Percentiles rank a stretch among this genome's conserved stretches.
phyloP scores from a whole-genome alignment of 148 eudicot species.

The Chenopodium berlandieri region DNA sequence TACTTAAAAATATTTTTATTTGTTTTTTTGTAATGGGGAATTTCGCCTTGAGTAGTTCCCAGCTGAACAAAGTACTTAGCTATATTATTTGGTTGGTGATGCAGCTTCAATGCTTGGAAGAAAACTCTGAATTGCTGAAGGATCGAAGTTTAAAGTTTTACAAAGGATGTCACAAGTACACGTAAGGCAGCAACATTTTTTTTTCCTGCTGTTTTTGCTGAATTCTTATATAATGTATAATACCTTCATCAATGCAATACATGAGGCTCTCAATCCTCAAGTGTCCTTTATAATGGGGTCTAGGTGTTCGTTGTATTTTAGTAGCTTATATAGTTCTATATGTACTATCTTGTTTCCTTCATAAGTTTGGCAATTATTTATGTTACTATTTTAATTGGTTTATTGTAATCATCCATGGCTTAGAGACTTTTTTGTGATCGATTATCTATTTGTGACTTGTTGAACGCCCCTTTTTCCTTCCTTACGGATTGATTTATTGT shows the following conservation, averaged over 20 bases:
- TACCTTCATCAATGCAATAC: neutral
- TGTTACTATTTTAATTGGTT: no score
- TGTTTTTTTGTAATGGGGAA: neutral
- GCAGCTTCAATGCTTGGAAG: slow-evolving; percentile 77
- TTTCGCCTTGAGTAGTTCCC: neutral
- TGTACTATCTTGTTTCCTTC: neutral
- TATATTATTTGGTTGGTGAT: neutral
- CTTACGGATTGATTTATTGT: no score
- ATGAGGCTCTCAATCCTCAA: neutral
- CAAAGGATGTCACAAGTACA: slow-evolving; percentile 87
- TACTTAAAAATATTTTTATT: neutral
- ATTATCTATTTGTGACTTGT: no score
- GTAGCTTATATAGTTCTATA: neutral
- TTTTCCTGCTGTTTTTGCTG: slow-evolving; percentile 1
- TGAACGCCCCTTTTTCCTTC: no score
- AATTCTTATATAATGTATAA: slow-evolving; percentile 5
- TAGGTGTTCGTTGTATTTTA: neutral
- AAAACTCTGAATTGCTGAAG: slow-evolving; percentile 59
- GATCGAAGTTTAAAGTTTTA: slow-evolving; percentile 65
- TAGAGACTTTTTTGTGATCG: no score
- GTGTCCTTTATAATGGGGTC: neutral
- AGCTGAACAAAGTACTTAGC: neutral
- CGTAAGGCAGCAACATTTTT: slow-evolving; percentile 43
- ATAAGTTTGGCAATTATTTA: neutral
- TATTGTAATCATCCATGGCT: no score